Conservation (phyloP, 1,284 basidiomycete species). For the Melampsora larici-populina region DNA sequence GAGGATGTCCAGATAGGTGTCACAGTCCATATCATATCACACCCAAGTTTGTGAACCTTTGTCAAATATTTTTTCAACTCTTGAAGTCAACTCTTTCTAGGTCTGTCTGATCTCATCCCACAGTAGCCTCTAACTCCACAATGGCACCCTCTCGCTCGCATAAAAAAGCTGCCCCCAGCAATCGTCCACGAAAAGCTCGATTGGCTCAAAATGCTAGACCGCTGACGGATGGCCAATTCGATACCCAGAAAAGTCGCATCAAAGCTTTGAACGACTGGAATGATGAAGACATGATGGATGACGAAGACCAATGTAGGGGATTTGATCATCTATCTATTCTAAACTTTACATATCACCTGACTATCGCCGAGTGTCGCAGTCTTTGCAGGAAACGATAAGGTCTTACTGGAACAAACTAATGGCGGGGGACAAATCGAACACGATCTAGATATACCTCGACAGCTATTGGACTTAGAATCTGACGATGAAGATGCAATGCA, state of each 20-base stretch:
- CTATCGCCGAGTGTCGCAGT: slow-evolving; percentile 9
- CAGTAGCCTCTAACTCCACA: neutral
- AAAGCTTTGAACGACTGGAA: slow-evolving; percentile 32
- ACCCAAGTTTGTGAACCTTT: too few species aligned
- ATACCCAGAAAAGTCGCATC: slow-evolving; percentile 23
- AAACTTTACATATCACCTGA: neutral
- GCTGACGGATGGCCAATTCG: slow-evolving; percentile 10
- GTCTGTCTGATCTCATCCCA: too few species aligned
- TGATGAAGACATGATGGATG: slow-evolving; percentile 35
- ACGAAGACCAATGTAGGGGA: slow-evolving; percentile 34
- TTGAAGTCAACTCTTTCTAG: too few species aligned
- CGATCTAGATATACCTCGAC: slow-evolving; percentile 34
- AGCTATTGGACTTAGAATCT: slow-evolving; percentile 30
- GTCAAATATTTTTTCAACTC: too few species aligned
- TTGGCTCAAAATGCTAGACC: neutral
- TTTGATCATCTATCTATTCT: neutral
- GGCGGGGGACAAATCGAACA: slow-evolving; percentile 11
- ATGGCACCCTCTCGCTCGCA: neutral
- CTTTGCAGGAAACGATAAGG: slow-evolving; percentile 32
- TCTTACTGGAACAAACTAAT: slow-evolving; percentile 24
- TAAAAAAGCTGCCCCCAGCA: neutral
- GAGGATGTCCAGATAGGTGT: too few species aligned
- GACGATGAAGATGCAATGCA: slow-evolving; percentile 12
- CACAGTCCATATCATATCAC: too few species aligned
- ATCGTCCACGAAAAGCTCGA: neutral